phyloP scores from a whole-genome alignment of 345 rosid species.

The Populus ilicifolia region DNA sequence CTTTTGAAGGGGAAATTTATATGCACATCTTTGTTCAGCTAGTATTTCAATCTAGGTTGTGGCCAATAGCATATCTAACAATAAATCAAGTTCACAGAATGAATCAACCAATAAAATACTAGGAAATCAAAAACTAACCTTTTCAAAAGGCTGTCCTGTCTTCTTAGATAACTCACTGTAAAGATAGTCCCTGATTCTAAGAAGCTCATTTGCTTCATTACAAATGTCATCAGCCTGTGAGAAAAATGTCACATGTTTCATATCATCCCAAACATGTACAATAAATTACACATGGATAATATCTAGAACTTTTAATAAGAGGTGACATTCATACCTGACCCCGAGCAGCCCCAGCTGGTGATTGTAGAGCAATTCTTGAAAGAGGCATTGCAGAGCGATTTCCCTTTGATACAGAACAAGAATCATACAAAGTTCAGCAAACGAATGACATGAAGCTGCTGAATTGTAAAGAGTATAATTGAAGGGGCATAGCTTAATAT shows the following conservation, averaged over 20 bases:
- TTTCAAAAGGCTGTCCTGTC: constrained; percentile 78
- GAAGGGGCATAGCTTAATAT: background rate
- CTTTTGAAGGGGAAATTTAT: background rate
- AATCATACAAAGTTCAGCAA: background rate
- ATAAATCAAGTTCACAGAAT: background rate
- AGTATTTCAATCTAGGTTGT: background rate
- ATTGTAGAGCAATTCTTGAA: constrained; percentile 59
- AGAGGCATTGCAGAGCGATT: constrained; percentile 68
- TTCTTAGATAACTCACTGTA: constrained; percentile 66
- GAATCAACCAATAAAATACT: background rate
- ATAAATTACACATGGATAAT: background rate
- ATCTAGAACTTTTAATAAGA: background rate
- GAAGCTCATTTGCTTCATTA: constrained; percentile 77
- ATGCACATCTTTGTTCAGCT: background rate
- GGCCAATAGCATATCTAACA: background rate
- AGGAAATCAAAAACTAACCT: constrained; percentile 41
- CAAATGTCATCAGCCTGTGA: constrained; percentile 73
- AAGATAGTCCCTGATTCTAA: constrained; percentile 73
- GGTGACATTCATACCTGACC: constrained; percentile 56
- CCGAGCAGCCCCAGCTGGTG: constrained; percentile 78
- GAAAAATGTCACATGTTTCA: background rate
- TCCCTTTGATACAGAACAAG: constrained; percentile 39
- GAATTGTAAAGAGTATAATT: background rate
- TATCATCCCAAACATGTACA: constrained; percentile 1
- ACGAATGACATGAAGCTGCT: background rate